Evolutionary conservation across 2,329 filamentous ascomycete species (phyloP).

Genomic region (Claviceps sp.): DNA sequence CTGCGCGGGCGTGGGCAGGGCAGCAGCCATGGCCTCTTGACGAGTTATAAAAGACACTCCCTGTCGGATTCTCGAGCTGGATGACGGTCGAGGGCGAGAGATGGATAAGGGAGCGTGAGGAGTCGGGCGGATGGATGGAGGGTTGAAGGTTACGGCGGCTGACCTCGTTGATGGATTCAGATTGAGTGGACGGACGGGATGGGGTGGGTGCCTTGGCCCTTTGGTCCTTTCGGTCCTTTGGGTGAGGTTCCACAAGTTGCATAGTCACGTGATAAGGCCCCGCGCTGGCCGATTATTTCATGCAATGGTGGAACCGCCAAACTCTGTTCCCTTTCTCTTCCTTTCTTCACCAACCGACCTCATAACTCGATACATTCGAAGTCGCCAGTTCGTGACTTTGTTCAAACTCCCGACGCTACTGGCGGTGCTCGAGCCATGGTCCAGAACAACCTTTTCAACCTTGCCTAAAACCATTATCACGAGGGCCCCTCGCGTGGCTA

Average conservation of each 20-base stretch:
- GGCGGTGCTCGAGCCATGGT: constrained; percentile 40
- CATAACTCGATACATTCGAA: constrained; percentile 22
- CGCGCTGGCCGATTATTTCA: not conserved
- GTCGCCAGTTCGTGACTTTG: constrained; percentile 23
- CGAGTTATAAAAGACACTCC: constrained; percentile 35
- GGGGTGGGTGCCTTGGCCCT: not conserved
- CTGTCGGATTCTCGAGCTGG: constrained; percentile 34
- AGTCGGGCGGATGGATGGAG: constrained; percentile 53
- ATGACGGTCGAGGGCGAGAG: constrained; percentile 40
- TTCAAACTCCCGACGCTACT: constrained; percentile 24
- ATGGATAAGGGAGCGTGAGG: constrained; percentile 49
- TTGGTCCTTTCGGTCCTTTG: not conserved
- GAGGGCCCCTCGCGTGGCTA: constrained; percentile 50
- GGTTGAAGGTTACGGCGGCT: constrained; percentile 19
- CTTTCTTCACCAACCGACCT: constrained; percentile 25
- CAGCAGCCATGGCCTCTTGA: constrained; percentile 28
- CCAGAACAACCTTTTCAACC: constrained; percentile 42
- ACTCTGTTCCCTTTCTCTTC: constrained; percentile 10
- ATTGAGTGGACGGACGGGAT: too few species aligned
- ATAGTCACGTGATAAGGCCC: not conserved
- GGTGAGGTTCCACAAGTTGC: not conserved
- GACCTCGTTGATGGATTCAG: constrained; percentile 18
- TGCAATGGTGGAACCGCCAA: not conserved
- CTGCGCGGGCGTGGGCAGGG: constrained; percentile 49
- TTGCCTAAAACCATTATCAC: constrained; percentile 58